These are phyloP conservation scores for Penicillium riverlandense DNA, from an alignment of 495 filamentous ascomycete genomes.

Conservation along the genomic window DNA sequence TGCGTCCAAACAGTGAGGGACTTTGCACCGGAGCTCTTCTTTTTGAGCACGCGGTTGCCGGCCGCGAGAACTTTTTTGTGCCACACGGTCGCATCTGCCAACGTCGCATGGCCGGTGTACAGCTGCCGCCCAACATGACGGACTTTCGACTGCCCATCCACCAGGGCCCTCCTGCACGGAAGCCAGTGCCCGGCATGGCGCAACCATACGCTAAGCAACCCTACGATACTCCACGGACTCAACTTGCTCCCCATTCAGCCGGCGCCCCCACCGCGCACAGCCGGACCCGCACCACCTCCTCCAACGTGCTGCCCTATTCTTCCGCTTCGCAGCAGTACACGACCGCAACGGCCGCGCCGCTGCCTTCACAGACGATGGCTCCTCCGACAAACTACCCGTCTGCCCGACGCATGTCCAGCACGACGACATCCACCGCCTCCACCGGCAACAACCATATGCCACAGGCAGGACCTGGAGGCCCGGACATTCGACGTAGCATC, in stretches of 20 bases:
- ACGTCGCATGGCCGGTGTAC: conserved; percentile 21
- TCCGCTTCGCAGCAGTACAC: conserved; percentile 23
- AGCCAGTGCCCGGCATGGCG: conserved; percentile 22
- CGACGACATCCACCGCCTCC: conserved; percentile 60
- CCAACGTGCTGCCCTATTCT: conserved; percentile 45
- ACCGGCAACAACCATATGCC: conserved; percentile 37
- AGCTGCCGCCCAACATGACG: conserved; percentile 32
- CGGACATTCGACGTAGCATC: conserved; percentile 67
- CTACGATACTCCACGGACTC: conserved; percentile 23
- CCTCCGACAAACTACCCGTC: conserved; percentile 27
- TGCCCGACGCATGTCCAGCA: conserved; percentile 62
- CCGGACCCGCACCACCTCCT: conserved; percentile 55
- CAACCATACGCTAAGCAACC: conserved; percentile 26
- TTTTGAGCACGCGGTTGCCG: background rate
- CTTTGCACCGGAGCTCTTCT: background rate
- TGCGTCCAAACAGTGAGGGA: background rate
- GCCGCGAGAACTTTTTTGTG: too few species aligned
- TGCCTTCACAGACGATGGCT: conserved; percentile 22
- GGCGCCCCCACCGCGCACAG: conserved; percentile 32
- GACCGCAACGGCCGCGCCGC: conserved; percentile 13
- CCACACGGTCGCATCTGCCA: too few species aligned
- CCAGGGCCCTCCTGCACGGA: conserved; percentile 28
- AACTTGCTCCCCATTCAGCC: conserved; percentile 24
- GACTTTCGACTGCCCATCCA: conserved; percentile 37
- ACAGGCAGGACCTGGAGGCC: conserved; percentile 38